phyloP scores from a whole-genome alignment of 208 protist genomes.

The Crithidia fasciculata region DNA sequence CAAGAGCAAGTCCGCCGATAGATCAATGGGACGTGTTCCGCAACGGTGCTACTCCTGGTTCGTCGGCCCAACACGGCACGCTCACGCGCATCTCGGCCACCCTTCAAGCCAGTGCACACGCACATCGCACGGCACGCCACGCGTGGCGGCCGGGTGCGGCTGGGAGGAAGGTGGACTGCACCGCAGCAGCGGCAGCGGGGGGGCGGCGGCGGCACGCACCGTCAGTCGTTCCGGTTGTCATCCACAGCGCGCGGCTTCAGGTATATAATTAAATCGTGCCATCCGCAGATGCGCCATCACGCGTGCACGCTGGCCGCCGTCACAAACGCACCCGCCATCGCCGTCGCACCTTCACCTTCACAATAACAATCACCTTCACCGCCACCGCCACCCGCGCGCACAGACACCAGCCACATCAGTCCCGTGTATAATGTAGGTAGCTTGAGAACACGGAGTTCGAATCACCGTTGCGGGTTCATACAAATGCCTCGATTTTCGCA shows the following conservation, averaged over 20 bases:
- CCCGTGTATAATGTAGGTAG: constrained; percentile 58
- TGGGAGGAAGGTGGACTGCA: no score
- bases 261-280: background rate
- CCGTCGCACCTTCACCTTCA: background rate
- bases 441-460: constrained; percentile 55
- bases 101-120: no score
- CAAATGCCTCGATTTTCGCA: constrained; percentile 57
- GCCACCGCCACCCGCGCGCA: background rate
- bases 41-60: constrained; percentile 34
- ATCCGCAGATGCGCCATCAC: no score
- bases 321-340: background rate
- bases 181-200: no score
- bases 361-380: no score
- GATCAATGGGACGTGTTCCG: constrained; percentile 27
- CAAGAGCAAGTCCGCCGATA: constrained; percentile 31
- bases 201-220: no score
- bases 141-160: no score
- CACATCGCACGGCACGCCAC: no score
- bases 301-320: no score
- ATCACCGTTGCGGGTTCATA: constrained; percentile 60
- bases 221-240: no score
- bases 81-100: background rate
- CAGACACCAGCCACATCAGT: constrained; percentile 21
- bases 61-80: background rate
- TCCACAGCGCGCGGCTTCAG: background rate